Evolutionary conservation across 805 yeast genomes (phyloP).

Genomic region (Spathaspora girioi): DNA sequence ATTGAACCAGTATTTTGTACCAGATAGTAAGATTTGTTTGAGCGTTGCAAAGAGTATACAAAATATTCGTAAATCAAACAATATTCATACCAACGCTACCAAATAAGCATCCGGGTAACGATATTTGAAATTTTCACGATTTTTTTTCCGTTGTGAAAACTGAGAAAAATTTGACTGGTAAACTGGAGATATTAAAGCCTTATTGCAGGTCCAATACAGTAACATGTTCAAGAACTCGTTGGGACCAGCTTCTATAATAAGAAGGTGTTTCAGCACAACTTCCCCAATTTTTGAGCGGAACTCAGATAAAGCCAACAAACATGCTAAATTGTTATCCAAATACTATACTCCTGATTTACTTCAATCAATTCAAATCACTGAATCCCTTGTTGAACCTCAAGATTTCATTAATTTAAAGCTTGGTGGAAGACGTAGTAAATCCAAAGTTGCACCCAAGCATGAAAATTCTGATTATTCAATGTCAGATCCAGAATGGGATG

Average conservation of each 20-base stretch:
- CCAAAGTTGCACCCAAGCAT: conserved; percentile 61
- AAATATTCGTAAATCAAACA: neutral
- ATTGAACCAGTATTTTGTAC: neutral
- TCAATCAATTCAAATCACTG: conserved; percentile 79
- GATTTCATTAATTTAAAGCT: conserved; percentile 43
- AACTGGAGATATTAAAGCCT: neutral
- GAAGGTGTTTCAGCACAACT: conserved; percentile 4
- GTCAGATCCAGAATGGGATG: conserved; percentile 76
- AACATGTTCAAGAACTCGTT: neutral
- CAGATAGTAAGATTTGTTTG: too few relatives aligned
- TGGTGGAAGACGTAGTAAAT: conserved; percentile 25
- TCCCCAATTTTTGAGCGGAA: neutral
- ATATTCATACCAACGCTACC: neutral
- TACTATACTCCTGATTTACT: conserved; percentile 81
- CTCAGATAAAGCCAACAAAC: conserved; percentile 20
- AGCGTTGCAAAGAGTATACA: neutral
- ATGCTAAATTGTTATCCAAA: conserved; percentile 57
- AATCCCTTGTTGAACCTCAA: conserved; percentile 65
- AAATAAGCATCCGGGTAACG: neutral
- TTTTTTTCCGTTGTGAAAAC: neutral
- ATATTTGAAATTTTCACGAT: neutral
- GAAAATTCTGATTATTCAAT: conserved; percentile 67
- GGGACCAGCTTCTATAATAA: neutral
- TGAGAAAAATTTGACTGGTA: neutral
- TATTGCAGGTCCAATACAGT: neutral